Base-by-base conservation (phyloP, 495 filamentous ascomycete species). In the Tuber microsphaerosporum region DNA sequence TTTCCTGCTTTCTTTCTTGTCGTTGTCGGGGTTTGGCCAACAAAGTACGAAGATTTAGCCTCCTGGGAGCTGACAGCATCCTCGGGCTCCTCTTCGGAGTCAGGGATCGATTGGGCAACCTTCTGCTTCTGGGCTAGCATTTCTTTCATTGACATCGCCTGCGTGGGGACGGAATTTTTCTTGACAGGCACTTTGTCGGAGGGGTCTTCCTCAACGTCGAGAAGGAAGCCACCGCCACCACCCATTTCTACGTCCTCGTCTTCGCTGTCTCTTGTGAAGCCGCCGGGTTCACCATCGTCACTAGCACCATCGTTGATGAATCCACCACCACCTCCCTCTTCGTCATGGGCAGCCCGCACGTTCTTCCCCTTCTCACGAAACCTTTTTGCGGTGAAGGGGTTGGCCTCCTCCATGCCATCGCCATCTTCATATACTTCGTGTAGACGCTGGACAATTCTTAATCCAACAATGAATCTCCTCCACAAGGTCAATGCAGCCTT, bases 391-490 rank as follows among this genome's bases (percentile, higher is more conserved):
- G 73, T 78, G 73, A 88, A 88, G 12, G 87, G 87, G 78, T 88
- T 88, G 19, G 82, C 77, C 73, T 84, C 71, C 77, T 76, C 73
- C 75, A 71, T 71, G 69, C 61, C 72, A 37, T 70, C 75, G 14
- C 74, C 71, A 43, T 84, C 83, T 4, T 91, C 92, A 85, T 97
- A 96, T 71, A 97, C 93, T 73, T 90, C 88, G 56, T 87, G 86
- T 44, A 99, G 89, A 56, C 94, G 87, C 83, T 94, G 89, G 46
- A 91, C 86, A 77, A 98, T 94, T 61, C 93, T 87, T 84, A 97
- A 77, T 1, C 94, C 94, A 86, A 93, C 91, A 61, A 97, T 74
- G 76, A 97, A 93, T 83, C 92, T 97, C 72, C 91, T 88, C 95
- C 96, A 99, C 78, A 89, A 90, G 42, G 86, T 87, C 77, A 98